Conservation (phyloP, 345 rosid species). For the Eutrema japonicum region DNA sequence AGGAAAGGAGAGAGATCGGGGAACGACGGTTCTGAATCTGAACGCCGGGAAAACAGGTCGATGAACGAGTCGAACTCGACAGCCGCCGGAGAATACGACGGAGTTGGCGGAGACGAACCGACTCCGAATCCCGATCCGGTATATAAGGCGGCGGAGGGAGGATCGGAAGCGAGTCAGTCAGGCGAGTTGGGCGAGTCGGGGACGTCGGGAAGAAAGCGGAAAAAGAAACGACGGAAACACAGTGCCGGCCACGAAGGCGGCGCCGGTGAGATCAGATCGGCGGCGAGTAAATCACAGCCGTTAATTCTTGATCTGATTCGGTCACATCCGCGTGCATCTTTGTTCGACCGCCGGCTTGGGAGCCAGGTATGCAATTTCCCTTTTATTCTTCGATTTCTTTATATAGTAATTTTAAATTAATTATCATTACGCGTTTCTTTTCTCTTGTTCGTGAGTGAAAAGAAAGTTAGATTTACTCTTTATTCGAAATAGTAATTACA, state of each 20-base stretch:
- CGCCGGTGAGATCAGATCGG: conserved; percentile 41
- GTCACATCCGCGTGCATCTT: conserved; percentile 58
- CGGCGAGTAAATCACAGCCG: conserved; percentile 58
- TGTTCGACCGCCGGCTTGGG: conserved; percentile 61
- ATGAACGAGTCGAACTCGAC: conserved; percentile 88
- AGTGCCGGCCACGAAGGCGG: conserved; percentile 28
- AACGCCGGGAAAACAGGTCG: conserved; percentile 55
- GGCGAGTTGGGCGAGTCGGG: conserved; percentile 54
- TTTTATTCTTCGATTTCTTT: background rate
- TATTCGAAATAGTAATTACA: background rate
- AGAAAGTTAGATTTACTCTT: background rate
- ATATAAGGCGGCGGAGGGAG: conserved; percentile 40
- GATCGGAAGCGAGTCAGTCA: conserved; percentile 45
- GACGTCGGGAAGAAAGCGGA: conserved; percentile 57
- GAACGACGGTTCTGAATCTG: conserved; percentile 36
- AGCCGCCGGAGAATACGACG: conserved; percentile 38
- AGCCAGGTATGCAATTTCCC: conserved; percentile 53
- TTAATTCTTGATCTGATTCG: conserved; percentile 61
- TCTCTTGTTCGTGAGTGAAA: background rate
- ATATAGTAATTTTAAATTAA: background rate
- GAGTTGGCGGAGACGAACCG: conserved; percentile 28
- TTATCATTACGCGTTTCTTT: conserved; percentile 5
- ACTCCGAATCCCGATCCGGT: conserved; percentile 46
- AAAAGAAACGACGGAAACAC: conserved; percentile 40
- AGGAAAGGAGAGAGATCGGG: conserved; percentile 36